Percentiles rank a stretch among this genome's conserved stretches.
phyloP scores from a whole-genome alignment of 768 basidiomycete genomes.

The Boletus rubescentipes region DNA sequence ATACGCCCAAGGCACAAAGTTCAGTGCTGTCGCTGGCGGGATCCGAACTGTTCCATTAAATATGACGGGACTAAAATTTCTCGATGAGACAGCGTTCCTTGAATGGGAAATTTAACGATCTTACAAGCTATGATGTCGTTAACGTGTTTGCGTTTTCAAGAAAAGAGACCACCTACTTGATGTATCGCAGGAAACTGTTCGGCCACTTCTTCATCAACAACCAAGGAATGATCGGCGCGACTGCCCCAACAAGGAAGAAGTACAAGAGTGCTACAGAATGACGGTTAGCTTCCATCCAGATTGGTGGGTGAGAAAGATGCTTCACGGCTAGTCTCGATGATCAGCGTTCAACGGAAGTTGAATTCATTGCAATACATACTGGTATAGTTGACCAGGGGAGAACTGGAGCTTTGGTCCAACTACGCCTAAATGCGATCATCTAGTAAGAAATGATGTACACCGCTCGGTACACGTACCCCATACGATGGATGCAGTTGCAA shows the following conservation, averaged over 20 bases:
- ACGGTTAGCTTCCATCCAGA: constrained; percentile 22
- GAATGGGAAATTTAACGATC: neutral
- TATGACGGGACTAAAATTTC: constrained; percentile 47
- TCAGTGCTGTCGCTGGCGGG: constrained; percentile 82
- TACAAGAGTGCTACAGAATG: constrained; percentile 50
- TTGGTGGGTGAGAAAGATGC: constrained; percentile 7
- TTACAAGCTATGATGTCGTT: constrained; percentile 14
- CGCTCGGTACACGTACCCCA: constrained; percentile 28
- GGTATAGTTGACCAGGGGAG: constrained; percentile 55
- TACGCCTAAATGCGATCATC: constrained; percentile 46
- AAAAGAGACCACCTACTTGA: constrained; percentile 50
- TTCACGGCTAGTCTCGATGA: constrained; percentile 10
- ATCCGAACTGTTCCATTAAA: constrained; percentile 68
- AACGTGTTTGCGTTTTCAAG: constrained; percentile 14
- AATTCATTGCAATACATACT: constrained; percentile 37
- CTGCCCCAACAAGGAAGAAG: constrained; percentile 74
- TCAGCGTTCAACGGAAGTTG: constrained; percentile 15
- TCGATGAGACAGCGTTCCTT: too few species aligned
- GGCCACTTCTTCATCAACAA: constrained; percentile 63
- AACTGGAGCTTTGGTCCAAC: constrained; percentile 65
- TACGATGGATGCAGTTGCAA: constrained; percentile 57
- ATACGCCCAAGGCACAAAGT: constrained; percentile 76
- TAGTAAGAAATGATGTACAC: constrained; percentile 11
- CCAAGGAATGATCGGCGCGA: constrained; percentile 64
- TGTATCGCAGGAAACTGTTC: constrained; percentile 58